A percentile compares a stretch with the other conserved stretches of the same genome.
These are phyloP conservation scores for Pyrenophora tritici-repentis DNA, from an alignment of 2,329 filamentous ascomycete species.

Conservation along the genomic window DNA sequence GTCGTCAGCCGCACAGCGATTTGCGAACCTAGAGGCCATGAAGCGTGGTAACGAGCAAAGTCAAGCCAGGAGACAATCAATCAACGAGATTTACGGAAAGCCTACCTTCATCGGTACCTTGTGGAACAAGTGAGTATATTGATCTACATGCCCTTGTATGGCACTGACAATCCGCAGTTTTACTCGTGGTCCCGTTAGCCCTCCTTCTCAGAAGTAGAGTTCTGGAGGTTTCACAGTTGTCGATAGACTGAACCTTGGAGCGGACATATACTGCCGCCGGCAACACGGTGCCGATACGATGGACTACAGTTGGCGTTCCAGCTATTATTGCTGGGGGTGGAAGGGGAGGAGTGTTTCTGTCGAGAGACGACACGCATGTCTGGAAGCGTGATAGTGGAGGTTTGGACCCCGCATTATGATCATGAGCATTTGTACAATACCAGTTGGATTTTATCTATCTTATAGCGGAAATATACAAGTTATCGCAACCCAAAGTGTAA, in stretches of 20 bases:
- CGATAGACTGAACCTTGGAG: too few species aligned
- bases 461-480: too few species aligned
- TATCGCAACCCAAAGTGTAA: neutral
- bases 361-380: too few species aligned
- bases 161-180: slow-evolving; percentile 31
- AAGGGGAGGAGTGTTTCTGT: too few species aligned
- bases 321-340: too few species aligned
- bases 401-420: too few species aligned
- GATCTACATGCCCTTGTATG: neutral
- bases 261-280: too few species aligned
- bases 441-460: too few species aligned
- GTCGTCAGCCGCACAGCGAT: slow-evolving; percentile 40
- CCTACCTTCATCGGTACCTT: slow-evolving; percentile 37
- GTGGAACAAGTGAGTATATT: slow-evolving; percentile 41
- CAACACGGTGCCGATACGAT: too few species aligned
- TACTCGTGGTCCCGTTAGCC: slow-evolving; percentile 36
- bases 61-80: slow-evolving; percentile 34
- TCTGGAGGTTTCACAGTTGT: too few species aligned
- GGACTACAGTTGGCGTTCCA: too few species aligned
- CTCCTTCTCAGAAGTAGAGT: neutral
- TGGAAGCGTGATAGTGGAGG: too few species aligned
- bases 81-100: slow-evolving; percentile 43
- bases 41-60: slow-evolving; percentile 41
- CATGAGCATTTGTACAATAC: neutral
- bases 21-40: slow-evolving; percentile 39